A percentile compares a stretch with the other conserved stretches of the same genome.
These are phyloP conservation scores for Acacia confusa DNA, from an alignment of 306 rosid species.

Conservation along the genomic window DNA sequence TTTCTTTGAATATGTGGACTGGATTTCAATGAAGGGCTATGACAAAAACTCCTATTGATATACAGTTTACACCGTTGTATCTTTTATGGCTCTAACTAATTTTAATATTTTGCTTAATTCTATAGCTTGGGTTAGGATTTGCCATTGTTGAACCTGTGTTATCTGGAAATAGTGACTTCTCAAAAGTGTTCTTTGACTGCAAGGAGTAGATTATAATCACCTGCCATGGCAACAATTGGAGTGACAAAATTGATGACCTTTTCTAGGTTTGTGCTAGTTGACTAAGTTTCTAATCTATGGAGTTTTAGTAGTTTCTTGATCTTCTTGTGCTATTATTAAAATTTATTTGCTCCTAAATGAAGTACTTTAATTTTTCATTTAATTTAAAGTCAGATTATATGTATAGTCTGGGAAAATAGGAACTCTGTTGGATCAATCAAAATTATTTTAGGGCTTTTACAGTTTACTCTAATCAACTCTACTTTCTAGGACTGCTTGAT, in stretches of 20 bases:
- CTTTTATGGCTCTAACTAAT: conserved; percentile 38
- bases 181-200: conserved; percentile 76
- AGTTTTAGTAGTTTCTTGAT: conserved; percentile 6
- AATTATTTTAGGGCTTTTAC: neutral
- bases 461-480: too few relatives aligned
- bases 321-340: neutral
- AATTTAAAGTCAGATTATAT: neutral
- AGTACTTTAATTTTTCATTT: conserved; percentile 2
- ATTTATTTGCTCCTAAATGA: conserved; percentile 1
- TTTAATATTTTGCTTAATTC: conserved; percentile 33
- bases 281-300: conserved; percentile 23
- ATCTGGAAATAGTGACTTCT: conserved; percentile 50
- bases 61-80: neutral
- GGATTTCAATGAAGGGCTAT: conserved; percentile 8
- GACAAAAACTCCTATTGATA: neutral
- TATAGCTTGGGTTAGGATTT: conserved; percentile 88
- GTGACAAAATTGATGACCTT: conserved; percentile 75
- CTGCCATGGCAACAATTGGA: conserved; percentile 60
- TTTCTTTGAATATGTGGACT: conserved; percentile 3
- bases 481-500: too few relatives aligned
- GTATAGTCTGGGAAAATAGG: neutral
- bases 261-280: conserved; percentile 60
- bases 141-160: conserved; percentile 66
- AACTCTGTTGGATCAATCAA: neutral
- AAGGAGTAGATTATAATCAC: conserved; percentile 62